Percentiles rank a stretch among this genome's conserved stretches.
phyloP scores from a whole-genome alignment of 305 asterid genomes.

The Rubia balearica region DNA sequence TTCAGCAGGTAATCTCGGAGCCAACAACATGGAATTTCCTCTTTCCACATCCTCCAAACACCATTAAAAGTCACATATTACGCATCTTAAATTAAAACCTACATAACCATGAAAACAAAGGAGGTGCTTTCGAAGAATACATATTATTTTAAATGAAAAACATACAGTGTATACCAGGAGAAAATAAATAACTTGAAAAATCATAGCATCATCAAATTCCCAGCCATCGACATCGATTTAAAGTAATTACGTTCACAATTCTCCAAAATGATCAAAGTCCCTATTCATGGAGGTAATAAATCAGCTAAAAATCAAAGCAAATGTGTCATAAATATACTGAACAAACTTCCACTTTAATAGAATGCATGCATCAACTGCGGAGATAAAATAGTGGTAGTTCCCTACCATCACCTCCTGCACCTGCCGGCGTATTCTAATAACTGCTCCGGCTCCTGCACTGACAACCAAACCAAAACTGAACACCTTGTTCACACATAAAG shows the following conservation, averaged over 20 bases:
- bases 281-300: no score
- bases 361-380: slow-evolving; percentile 78
- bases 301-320: no score
- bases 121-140: no score
- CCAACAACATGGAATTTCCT: slow-evolving; percentile 71
- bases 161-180: no score
- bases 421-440: slow-evolving; percentile 81
- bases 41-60: slow-evolving; percentile 64
- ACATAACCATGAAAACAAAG: no score
- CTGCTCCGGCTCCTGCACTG: slow-evolving; percentile 58
- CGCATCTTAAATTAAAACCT: no score
- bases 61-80: slow-evolving; percentile 5
- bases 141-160: no score
- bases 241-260: no score
- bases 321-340: slow-evolving; percentile 11
- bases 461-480: slow-evolving; percentile 1
- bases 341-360: slow-evolving; percentile 67
- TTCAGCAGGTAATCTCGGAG: slow-evolving; percentile 72
- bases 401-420: slow-evolving; percentile 97
- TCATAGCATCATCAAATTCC: no score
- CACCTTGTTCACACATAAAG: neutral
- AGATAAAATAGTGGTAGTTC: slow-evolving; percentile 75
- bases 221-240: no score
- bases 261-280: no score
- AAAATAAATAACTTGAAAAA: no score